Evolutionary conservation across 78 protist genomes (phyloP), one percentile per base, ranked within the genome.

Genomic region (Dictyostelium brefeldianum): DNA sequence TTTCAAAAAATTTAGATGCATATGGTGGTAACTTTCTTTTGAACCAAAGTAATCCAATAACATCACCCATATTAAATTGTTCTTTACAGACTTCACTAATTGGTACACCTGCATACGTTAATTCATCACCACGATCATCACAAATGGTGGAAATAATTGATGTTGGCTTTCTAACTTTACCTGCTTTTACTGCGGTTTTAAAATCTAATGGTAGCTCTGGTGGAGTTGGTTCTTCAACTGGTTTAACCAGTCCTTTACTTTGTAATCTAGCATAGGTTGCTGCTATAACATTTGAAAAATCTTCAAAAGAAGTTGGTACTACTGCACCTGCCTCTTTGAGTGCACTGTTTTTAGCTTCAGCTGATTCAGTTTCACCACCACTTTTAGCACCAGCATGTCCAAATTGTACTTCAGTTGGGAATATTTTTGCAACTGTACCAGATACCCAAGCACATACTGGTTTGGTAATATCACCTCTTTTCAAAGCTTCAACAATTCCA

Each of bases 61-160:
- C 92, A 31, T 95, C 98, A 47, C 99, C 99, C 29, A 98, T 43
- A 47, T 95, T 90, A 71, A 94, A 74, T 62, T 97, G 95, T 29
- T 96, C 95, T 75, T 85, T 20, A 59, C 97, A 78, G 12, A 96
- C 94, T 6, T 50, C 41, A 9, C 95, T 31, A 51, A 98, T 96
- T n/a, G 98, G 96, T 29, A 98, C 90, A 64, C 96, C 99, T 0
- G 95, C 87, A 92, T 98, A 98, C 18, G 83, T 48, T 41, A 90
- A 95, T 95, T 98, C 99, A 43, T 98, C 97, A 3, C 99, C 99
- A 27, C 99, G 95, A 77, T 98, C 99, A 83, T 98, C 99, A 47
- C 94, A 90, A 70, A 98, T 98, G 57, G 99, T 83, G 11, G 97
- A 90, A 20, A 98, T 94, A 50, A 98, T 95, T 14, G 56, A 51